Evolutionary conservation across 371 early-diverging fungal genomes (phyloP), one percentile per base, ranked within the genome.

Genomic region (Chytridiales sp.): DNA sequence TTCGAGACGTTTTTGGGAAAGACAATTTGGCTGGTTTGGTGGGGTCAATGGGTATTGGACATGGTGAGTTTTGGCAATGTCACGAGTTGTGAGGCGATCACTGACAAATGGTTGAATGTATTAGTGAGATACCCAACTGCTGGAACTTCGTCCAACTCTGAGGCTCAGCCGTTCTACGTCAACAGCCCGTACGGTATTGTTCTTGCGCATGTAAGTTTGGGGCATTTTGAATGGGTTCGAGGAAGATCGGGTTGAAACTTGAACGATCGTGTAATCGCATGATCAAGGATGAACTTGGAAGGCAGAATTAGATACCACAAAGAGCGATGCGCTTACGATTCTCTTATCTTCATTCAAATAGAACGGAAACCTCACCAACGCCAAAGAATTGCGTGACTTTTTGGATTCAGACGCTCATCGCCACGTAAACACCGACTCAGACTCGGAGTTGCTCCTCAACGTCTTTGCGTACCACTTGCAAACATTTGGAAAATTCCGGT

Each of bases 91-190:
- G 15, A 49, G 30, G 21, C 6, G 49, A 11, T 26, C 13, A 5
- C 22, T 52, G 36, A n/a, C 4, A 17, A 26, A 24, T 27, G 24
- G 56, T 1, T 41, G 47, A 24, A 43, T 35, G 47, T 67, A 29
- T 26, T 35, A 94, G 97, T 93, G 38, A 87, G 98, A 43, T 98
- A 98, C 67, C 98, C 98, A 42, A 98, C 98, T 6, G 97, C 96
- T 21, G 98, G 98, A 6, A 84, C 93, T 8, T 91, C 92, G 6
- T 90, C 93, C 27, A 84, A 78, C 59, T 92, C 95, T 5, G 97
- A 97, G 77, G 96, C 97, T 22, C 97, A 98, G 77, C 98, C 98
- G 29, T 95, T 98, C 72, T 98, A 97, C 72, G 98, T 98, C 71
- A 98, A 98, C 83, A 87, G 90, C 62, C 98, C 98, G 38, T 98